These are phyloP conservation scores for Camellia granthamiana DNA, from an alignment of 148 eudicot genomes.

Conservation along the genomic window DNA sequence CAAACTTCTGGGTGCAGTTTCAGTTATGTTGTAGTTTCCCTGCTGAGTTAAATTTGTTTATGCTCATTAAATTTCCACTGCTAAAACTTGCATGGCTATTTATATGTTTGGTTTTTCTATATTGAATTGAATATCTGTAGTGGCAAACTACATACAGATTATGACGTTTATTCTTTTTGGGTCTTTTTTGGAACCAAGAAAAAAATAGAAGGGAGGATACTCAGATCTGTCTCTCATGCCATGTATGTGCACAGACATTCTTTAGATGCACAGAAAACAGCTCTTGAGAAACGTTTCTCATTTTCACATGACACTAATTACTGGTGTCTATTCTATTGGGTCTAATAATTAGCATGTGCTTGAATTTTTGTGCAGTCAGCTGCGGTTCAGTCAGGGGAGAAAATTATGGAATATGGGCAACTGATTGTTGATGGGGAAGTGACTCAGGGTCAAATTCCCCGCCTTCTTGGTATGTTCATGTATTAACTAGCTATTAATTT, in stretches of 20 bases:
- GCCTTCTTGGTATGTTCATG: slow-evolving; percentile 73
- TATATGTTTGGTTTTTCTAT: neutral
- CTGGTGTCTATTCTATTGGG: neutral
- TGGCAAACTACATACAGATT: neutral
- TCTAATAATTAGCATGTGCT: slow-evolving; percentile 4
- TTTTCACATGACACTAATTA: neutral
- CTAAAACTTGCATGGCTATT: neutral
- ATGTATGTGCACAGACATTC: neutral
- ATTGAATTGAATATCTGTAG: neutral
- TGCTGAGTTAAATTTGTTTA: neutral
- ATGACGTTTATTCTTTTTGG: neutral
- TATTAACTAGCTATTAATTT: slow-evolving; percentile 7
- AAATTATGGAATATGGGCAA: slow-evolving; percentile 80
- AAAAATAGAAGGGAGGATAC: neutral
- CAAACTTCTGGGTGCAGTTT: neutral
- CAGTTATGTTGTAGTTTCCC: neutral
- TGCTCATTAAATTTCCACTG: neutral
- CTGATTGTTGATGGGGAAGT: slow-evolving; percentile 70
- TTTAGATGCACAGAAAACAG: no score
- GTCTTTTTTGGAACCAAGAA: neutral
- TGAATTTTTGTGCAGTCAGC: slow-evolving; percentile 51
- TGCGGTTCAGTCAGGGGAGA: slow-evolving; percentile 75
- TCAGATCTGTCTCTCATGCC: neutral
- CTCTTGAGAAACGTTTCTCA: neutral
- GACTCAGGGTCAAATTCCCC: slow-evolving; percentile 74